Conservation (phyloP, 2,329 filamentous ascomycete genomes). For the Aureobasidium sp. region DNA sequence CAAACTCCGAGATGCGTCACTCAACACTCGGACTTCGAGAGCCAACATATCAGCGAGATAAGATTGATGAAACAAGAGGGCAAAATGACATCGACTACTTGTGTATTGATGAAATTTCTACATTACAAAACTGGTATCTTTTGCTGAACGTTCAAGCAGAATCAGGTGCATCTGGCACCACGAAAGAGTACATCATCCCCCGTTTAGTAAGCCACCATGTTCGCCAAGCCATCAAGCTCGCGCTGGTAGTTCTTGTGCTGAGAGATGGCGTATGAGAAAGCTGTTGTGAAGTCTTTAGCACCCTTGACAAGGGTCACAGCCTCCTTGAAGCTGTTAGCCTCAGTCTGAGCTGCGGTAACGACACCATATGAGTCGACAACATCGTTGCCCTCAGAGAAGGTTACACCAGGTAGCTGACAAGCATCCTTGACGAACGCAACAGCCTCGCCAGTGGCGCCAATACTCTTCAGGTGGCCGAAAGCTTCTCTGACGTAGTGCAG, state of each 20-base stretch:
- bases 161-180: not conserved
- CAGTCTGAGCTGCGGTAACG: conserved; percentile 51
- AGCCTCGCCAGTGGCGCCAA: conserved; percentile 66
- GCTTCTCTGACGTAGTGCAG: conserved; percentile 71
- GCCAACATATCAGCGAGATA: not conserved
- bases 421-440: conserved; percentile 52
- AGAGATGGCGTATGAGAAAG: conserved; percentile 60
- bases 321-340: conserved; percentile 52
- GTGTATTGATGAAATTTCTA: not conserved
- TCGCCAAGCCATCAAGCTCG: conserved; percentile 60
- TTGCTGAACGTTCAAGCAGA: not conserved
- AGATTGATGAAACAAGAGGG: not conserved
- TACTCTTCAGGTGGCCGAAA: conserved; percentile 72
- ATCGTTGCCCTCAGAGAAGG: conserved; percentile 40
- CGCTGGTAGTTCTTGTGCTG: conserved; percentile 66
- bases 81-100: not conserved
- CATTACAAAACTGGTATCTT: not conserved
- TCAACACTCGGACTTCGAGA: not conserved
- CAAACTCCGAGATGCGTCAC: not conserved
- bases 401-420: conserved; percentile 37
- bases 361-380: conserved; percentile 67
- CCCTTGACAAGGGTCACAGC: conserved; percentile 56
- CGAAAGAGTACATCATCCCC: not conserved
- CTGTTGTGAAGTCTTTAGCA: conserved; percentile 59
- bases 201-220: conserved; percentile 58